Conservation (phyloP, 2,329 filamentous ascomycete genomes). For the Dactylonectria macrodidyma region DNA sequence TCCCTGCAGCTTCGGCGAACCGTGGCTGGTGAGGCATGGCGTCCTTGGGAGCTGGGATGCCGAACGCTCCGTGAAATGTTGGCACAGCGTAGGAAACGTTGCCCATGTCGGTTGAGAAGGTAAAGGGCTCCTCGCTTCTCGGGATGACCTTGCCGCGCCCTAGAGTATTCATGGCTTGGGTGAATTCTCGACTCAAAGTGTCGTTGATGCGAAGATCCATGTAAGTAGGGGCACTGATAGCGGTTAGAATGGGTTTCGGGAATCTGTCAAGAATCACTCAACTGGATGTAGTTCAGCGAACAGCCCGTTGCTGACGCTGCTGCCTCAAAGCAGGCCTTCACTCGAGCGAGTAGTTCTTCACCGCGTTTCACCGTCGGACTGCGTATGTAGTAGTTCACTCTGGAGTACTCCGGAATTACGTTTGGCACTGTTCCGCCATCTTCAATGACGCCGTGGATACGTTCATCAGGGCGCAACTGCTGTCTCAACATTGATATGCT, state of each 20-base stretch:
- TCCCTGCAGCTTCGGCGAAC: conserved; percentile 62
- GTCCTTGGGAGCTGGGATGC: conserved; percentile 55
- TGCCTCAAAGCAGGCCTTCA: conserved; percentile 55
- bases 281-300: conserved; percentile 54
- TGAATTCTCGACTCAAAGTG: conserved; percentile 59
- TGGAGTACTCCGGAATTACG: conserved; percentile 56
- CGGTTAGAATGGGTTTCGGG: neutral
- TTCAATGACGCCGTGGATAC: conserved; percentile 56
- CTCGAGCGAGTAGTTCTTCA: conserved; percentile 48
- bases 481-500: conserved; percentile 56
- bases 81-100: conserved; percentile 65
- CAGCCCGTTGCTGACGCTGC: conserved; percentile 54
- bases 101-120: conserved; percentile 65
- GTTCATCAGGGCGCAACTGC: conserved; percentile 55
- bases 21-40: conserved; percentile 56
- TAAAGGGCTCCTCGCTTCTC: conserved; percentile 54
- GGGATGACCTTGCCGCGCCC: conserved; percentile 55
- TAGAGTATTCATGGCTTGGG: conserved; percentile 56
- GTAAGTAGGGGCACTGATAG: conserved; percentile 55
- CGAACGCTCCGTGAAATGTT: conserved; percentile 64
- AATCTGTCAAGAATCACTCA: conserved; percentile 30
- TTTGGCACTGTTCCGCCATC: conserved; percentile 56
- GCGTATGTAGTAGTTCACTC: conserved; percentile 58
- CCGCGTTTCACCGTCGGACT: conserved; percentile 51
- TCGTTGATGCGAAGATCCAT: conserved; percentile 62